A percentile compares a stretch with the other conserved stretches of the same genome.
These are phyloP conservation scores for Andalucia godoyi DNA, from an alignment of 78 protist genomes.

Conservation along the genomic window DNA sequence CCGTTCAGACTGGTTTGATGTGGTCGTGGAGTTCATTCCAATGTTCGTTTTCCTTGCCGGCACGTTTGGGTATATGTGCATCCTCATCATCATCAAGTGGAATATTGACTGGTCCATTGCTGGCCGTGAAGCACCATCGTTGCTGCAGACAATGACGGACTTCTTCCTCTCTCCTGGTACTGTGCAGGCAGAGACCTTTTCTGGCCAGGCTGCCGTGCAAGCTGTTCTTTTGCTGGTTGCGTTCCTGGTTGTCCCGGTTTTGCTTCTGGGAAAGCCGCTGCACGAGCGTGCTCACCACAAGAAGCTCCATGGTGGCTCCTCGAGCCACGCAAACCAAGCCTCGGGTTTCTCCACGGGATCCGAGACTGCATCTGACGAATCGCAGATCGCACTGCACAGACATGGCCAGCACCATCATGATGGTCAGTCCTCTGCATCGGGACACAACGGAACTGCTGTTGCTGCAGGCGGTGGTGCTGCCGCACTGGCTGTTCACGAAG, in stretches of 20 bases:
- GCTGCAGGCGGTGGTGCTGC: too few species aligned
- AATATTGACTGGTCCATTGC: constrained; percentile 6
- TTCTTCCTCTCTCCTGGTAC: constrained; percentile 62
- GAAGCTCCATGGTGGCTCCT: background rate
- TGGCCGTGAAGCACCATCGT: constrained; percentile 25
- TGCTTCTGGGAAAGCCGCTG: constrained; percentile 78
- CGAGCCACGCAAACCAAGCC: background rate
- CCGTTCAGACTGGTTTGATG: constrained; percentile 21
- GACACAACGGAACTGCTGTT: too few species aligned
- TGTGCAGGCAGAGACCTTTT: too few species aligned
- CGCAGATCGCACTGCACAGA: background rate
- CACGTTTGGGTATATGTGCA: constrained; percentile 90
- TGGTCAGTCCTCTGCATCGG: background rate
- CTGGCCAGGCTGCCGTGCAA: constrained; percentile 61
- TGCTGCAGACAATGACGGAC: constrained; percentile 60
- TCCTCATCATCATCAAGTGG: constrained; percentile 81
- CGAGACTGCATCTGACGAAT: background rate
- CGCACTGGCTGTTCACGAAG: background rate
- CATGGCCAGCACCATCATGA: constrained; percentile 12
- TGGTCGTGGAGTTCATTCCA: constrained; percentile 81
- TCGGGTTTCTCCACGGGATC: background rate
- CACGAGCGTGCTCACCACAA: constrained; percentile 22
- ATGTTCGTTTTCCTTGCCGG: constrained; percentile 82
- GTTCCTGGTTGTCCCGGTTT: constrained; percentile 65
- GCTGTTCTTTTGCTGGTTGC: constrained; percentile 44